Conservation (phyloP, 495 filamentous ascomycete genomes). For the Hypoxylon trugodes region DNA sequence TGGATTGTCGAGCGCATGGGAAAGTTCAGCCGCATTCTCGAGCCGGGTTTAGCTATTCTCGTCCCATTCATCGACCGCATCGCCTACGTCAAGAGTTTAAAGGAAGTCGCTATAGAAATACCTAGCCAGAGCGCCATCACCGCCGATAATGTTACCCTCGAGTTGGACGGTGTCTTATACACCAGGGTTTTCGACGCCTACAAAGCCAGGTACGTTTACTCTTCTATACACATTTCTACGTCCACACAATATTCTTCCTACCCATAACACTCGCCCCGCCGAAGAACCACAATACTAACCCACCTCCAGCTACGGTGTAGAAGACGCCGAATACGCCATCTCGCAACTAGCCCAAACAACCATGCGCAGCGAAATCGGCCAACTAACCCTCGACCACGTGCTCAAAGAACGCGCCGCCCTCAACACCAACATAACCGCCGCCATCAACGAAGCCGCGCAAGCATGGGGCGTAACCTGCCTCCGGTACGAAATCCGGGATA, state of each 20-base stretch:
- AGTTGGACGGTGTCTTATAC: conserved; percentile 94
- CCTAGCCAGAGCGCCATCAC: conserved; percentile 97
- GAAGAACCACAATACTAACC: conserved; percentile 17
- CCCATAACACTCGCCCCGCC: neutral
- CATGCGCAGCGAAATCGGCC: conserved; percentile 97
- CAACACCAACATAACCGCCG: conserved; percentile 96
- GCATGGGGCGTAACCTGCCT: conserved; percentile 97
- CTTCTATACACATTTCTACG: neutral
- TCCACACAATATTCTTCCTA: neutral
- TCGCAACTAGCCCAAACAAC: conserved; percentile 97
- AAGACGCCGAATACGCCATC: conserved; percentile 99
- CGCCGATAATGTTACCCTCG: conserved; percentile 96
- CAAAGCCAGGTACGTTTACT: conserved; percentile 77
- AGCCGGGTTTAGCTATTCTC: conserved; percentile 89
- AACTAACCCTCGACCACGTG: conserved; percentile 95
- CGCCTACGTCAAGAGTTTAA: conserved; percentile 96
- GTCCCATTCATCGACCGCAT: conserved; percentile 94
- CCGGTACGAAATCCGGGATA: conserved; percentile 97
- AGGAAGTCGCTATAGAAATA: conserved; percentile 95
- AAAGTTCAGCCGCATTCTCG: conserved; percentile 88
- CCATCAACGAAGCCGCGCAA: conserved; percentile 96
- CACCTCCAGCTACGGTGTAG: conserved; percentile 85
- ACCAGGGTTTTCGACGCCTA: conserved; percentile 97
- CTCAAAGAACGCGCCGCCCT: conserved; percentile 94
- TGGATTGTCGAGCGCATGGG: conserved; percentile 99